Evolutionary conservation across 331 rosid species (phyloP).

Genomic region (Dryas integrifolia): DNA sequence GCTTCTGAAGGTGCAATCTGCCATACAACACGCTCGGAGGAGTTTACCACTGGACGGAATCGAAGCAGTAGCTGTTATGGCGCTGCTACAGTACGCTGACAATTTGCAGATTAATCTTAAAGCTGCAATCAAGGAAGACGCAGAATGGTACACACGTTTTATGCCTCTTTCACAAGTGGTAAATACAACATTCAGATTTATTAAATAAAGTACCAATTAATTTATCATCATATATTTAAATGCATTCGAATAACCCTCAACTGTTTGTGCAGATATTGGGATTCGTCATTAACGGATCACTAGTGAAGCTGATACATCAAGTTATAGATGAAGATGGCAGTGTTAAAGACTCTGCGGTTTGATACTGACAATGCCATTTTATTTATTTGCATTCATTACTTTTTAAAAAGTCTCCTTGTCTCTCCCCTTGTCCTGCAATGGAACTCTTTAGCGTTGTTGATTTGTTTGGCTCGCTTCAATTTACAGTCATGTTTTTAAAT

Average conservation of each 20-base stretch:
- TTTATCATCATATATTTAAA: conserved; percentile 13
- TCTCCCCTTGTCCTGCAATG: conserved; percentile 17
- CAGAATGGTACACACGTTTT: conserved; percentile 69
- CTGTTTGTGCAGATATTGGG: conserved; percentile 64
- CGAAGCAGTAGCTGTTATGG: conserved; percentile 63
- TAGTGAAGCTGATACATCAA: conserved; percentile 65
- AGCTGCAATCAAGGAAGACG: conserved; percentile 63
- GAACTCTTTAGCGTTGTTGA: not conserved
- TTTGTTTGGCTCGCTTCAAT: conserved; percentile 20
- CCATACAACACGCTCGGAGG: conserved; percentile 61
- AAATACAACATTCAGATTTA: conserved; percentile 31
- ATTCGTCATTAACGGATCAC: conserved; percentile 58
- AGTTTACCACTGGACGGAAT: conserved; percentile 47
- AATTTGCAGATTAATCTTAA: conserved; percentile 61
- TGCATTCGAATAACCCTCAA: conserved; percentile 13
- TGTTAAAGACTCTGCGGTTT: conserved; percentile 92
- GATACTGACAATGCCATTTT: conserved; percentile 34
- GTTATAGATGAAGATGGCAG: conserved; percentile 79
- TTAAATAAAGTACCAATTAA: conserved; percentile 10
- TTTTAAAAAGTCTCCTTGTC: not conserved
- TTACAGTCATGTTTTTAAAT: conserved; percentile 2
- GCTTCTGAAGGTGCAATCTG: conserved; percentile 67
- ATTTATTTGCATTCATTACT: not conserved
- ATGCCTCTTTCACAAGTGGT: conserved; percentile 93
- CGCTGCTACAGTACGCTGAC: conserved; percentile 67